These are phyloP conservation scores for Carpinus viminea DNA, from an alignment of 306 rosid species.

Conservation along the genomic window DNA sequence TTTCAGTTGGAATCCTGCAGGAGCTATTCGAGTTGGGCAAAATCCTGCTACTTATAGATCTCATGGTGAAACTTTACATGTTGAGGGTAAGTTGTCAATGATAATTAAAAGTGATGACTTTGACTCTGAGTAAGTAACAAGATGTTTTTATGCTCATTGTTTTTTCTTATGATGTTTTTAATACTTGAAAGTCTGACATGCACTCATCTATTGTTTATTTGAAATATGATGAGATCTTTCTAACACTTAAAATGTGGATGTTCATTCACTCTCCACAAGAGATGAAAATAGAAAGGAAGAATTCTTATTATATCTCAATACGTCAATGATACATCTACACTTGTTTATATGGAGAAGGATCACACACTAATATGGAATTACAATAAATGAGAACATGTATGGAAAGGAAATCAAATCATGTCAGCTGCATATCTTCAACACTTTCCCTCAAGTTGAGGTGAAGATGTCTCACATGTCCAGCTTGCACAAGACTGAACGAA, in stretches of 20 bases:
- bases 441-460: no score
- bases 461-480: no score
- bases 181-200: background rate
- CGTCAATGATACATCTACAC: no score
- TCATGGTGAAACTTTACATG: constrained; percentile 60
- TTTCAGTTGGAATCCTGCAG: constrained; percentile 94
- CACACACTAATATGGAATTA: no score
- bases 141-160: background rate
- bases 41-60: constrained; percentile 84
- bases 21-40: constrained; percentile 86
- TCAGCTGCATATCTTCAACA: no score
- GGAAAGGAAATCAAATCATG: no score
- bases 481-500: no score
- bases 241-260: background rate
- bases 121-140: constrained; percentile 8
- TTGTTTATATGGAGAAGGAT: no score
- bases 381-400: no score
- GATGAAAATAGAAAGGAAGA: no score
- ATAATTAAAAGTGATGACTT: background rate
- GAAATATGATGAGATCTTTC: background rate
- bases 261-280: background rate
- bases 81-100: constrained; percentile 65
- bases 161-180: background rate
- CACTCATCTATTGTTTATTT: background rate
- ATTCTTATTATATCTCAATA: no score